These are phyloP conservation scores for Micractinium conductrix DNA, from an alignment of 139 green algal species.

Conservation along the genomic window DNA sequence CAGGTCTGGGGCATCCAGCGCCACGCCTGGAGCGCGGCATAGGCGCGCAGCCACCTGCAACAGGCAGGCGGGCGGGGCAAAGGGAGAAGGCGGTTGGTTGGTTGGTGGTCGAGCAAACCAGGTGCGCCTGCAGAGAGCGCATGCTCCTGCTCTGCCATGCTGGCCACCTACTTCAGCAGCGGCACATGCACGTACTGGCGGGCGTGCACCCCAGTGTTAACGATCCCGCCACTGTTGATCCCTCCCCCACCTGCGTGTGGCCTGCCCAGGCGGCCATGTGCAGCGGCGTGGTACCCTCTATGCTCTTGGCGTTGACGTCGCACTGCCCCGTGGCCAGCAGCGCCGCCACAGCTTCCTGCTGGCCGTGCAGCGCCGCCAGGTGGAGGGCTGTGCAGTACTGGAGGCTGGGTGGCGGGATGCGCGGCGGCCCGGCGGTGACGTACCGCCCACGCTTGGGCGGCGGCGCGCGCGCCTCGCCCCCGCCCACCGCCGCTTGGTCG, in stretches of 20 bases:
- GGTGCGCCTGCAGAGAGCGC: too few species aligned
- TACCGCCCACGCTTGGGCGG: conserved; percentile 31
- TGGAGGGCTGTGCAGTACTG: conserved; percentile 55
- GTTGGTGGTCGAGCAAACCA: not conserved
- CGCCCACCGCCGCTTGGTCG: too few species aligned
- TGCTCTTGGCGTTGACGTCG: conserved; percentile 35
- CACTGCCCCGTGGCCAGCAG: conserved; percentile 24
- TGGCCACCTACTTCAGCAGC: too few species aligned
- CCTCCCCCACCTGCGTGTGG: conserved; percentile 22
- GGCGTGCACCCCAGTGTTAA: too few species aligned
- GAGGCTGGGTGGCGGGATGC: not conserved
- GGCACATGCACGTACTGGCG: too few species aligned
- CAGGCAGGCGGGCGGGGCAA: not conserved
- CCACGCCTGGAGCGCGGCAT: not conserved
- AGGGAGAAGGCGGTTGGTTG: not conserved
- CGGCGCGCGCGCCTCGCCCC: not conserved
- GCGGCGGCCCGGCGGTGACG: not conserved
- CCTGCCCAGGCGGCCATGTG: conserved; percentile 49
- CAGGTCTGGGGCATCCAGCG: conserved; percentile 46
- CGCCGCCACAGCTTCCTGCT: conserved; percentile 40
- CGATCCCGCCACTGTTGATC: not conserved
- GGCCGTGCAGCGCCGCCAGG: conserved; percentile 38
- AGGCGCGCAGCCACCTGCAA: conserved; percentile 34
- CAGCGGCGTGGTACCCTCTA: conserved; percentile 49
- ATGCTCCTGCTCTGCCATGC: too few species aligned